Evolutionary conservation across 106 monocot genomes (phyloP).

Genomic region (Alisma plantagoaquatica): DNA sequence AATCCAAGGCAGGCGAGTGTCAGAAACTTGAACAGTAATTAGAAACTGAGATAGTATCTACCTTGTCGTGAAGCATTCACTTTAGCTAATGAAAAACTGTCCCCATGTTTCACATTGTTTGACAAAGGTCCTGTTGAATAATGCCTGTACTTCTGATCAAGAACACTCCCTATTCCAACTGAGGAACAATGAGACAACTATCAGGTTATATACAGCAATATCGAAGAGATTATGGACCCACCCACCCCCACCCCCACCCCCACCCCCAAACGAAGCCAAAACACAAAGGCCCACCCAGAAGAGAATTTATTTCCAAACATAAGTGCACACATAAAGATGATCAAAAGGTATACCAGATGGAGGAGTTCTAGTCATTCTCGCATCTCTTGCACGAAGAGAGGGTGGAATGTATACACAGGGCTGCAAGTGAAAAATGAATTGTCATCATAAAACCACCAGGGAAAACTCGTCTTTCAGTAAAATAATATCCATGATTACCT

Average conservation of each 20-base stretch:
- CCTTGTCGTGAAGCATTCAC: no score
- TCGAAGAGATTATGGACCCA: not conserved
- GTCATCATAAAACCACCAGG: not conserved
- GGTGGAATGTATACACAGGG: conserved; percentile 51
- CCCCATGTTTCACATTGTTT: no score
- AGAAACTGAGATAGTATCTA: no score
- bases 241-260: not conserved
- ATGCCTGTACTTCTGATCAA: conserved; percentile 31
- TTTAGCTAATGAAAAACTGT: no score
- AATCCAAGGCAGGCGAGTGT: no score
- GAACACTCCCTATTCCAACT: conserved; percentile 31
- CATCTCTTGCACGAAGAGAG: conserved; percentile 28
- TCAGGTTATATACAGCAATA: not conserved
- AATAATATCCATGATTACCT: conserved; percentile 34
- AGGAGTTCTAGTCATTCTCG: conserved; percentile 25
- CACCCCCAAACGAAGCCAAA: no score
- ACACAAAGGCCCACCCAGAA: no score
- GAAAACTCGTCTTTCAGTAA: not conserved
- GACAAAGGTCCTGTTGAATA: no score
- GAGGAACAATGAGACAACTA: not conserved
- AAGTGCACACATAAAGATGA: not conserved
- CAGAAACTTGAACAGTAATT: no score
- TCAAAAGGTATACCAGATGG: conserved; percentile 30
- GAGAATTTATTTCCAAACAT: no score
- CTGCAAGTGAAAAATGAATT: conserved; percentile 14